Evolutionary conservation across 164 flowering plant genomes (phyloP).

Genomic region (Vitis riparia): DNA sequence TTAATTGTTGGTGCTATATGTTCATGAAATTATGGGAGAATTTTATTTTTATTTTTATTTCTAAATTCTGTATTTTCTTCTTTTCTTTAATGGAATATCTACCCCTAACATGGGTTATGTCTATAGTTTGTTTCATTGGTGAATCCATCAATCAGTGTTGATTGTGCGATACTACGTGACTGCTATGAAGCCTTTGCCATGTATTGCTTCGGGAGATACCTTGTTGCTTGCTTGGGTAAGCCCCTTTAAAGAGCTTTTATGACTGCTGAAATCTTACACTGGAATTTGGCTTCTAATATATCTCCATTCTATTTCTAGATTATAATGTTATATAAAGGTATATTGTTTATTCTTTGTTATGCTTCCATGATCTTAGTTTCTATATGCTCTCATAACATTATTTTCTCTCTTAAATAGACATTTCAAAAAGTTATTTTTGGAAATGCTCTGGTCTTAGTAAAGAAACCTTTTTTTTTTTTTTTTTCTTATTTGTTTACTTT

Average conservation of each 20-base stretch:
- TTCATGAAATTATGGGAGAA: too few species aligned
- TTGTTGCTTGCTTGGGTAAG: slow-evolving; percentile 95
- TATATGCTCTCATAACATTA: too few species aligned
- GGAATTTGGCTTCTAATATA: background rate
- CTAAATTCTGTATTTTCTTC: background rate
- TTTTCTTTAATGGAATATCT: background rate
- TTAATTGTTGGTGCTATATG: too few species aligned
- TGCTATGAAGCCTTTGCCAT: slow-evolving; percentile 98
- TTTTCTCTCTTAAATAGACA: too few species aligned
- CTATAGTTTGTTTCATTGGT: slow-evolving; percentile 78
- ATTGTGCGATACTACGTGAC: slow-evolving; percentile 85
- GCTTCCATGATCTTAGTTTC: background rate
- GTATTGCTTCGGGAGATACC: slow-evolving; percentile 99
- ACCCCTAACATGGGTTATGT: slow-evolving; percentile 2
- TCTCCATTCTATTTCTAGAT: background rate
- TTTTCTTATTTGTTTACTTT: too few species aligned
- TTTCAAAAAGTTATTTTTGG: too few species aligned
- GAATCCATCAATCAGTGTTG: slow-evolving; percentile 80
- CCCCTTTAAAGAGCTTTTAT: background rate
- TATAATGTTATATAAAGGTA: background rate
- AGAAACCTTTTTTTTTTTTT: too few species aligned
- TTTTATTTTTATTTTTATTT: too few species aligned
- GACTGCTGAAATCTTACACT: background rate
- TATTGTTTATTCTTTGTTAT: background rate
- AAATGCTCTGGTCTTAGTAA: too few species aligned